A percentile compares a stretch with the other conserved stretches of the same genome.
These are phyloP conservation scores for Medicago ruthenica DNA, from an alignment of 306 rosid species.

Conservation along the genomic window DNA sequence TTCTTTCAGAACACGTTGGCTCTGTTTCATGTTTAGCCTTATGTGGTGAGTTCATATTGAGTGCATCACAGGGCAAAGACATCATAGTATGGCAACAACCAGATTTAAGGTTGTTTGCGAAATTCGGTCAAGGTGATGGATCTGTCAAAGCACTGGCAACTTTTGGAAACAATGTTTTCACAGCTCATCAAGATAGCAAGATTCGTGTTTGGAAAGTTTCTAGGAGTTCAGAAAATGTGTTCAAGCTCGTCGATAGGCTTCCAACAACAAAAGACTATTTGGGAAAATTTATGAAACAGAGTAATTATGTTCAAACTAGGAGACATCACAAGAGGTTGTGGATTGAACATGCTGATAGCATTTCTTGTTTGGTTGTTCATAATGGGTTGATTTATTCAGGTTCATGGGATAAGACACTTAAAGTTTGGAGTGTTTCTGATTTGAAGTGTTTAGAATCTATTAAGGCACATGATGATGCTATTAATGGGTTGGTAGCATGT, in stretches of 20 bases:
- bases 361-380: slow-evolving; percentile 75
- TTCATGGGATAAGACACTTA: slow-evolving; percentile 90
- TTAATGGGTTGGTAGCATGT: slow-evolving; percentile 73
- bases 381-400: slow-evolving; percentile 86
- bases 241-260: slow-evolving; percentile 68
- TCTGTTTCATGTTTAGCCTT: slow-evolving; percentile 82
- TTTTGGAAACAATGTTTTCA: slow-evolving; percentile 70
- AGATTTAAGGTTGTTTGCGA: slow-evolving; percentile 66
- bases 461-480: slow-evolving; percentile 91
- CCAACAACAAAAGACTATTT: slow-evolving; percentile 86
- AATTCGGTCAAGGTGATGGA: slow-evolving; percentile 92
- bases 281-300: slow-evolving; percentile 88
- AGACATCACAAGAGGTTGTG: slow-evolving; percentile 82
- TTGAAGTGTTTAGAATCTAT: slow-evolving; percentile 90
- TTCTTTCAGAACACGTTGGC: slow-evolving; percentile 80
- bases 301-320: slow-evolving; percentile 84
- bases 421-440: slow-evolving; percentile 85
- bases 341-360: slow-evolving; percentile 89
- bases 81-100: slow-evolving; percentile 95
- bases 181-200: slow-evolving; percentile 87
- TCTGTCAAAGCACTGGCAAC: slow-evolving; percentile 80
- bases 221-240: slow-evolving; percentile 72
- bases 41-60: slow-evolving; percentile 90
- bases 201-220: slow-evolving; percentile 93
- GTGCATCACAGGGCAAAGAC: slow-evolving; percentile 88